These are phyloP conservation scores for Candida dendrica DNA, from an alignment of 805 yeast genomes.

Conservation along the genomic window DNA sequence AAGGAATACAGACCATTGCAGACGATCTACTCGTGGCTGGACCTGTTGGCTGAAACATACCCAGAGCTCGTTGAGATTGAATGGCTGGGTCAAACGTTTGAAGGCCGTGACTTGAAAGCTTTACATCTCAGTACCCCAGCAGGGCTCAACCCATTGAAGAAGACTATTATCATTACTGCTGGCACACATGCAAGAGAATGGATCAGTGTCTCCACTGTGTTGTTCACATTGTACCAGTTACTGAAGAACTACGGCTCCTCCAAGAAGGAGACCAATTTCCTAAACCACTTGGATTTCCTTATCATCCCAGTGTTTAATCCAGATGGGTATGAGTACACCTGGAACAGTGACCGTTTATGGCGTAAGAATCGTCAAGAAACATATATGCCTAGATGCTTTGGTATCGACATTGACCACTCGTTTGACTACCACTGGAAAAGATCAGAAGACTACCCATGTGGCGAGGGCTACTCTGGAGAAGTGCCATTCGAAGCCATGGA, in stretches of 20 bases:
- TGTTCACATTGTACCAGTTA: constrained; percentile 46
- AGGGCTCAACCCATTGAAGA: constrained; percentile 35
- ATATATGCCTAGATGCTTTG: constrained; percentile 57
- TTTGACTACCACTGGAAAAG: constrained; percentile 67
- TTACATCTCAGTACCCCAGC: constrained; percentile 52
- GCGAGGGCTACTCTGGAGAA: constrained; percentile 79
- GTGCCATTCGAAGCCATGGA: constrained; percentile 61
- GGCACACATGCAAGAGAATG: constrained; percentile 91
- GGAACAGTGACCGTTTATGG: constrained; percentile 82
- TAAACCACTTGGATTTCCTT: constrained; percentile 60
- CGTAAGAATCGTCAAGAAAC: constrained; percentile 81
- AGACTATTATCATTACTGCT: constrained; percentile 70
- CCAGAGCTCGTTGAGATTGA: constrained; percentile 60
- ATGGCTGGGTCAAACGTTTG: constrained; percentile 67
- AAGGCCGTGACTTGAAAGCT: constrained; percentile 64
- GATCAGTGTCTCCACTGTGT: constrained; percentile 67
- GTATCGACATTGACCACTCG: constrained; percentile 83
- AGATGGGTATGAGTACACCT: constrained; percentile 82
- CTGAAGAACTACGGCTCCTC: constrained; percentile 36
- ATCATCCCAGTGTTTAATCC: constrained; percentile 85
- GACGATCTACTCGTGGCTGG: constrained; percentile 69
- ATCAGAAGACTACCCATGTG: constrained; percentile 64
- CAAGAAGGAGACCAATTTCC: constrained; percentile 34
- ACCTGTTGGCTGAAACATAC: constrained; percentile 48
- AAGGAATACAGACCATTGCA: constrained; percentile 60